Percentiles rank a stretch among this genome's conserved stretches.
These are phyloP conservation scores for Scedosporium boydii DNA, from an alignment of 2,329 filamentous ascomycete genomes.

Conservation along the genomic window DNA sequence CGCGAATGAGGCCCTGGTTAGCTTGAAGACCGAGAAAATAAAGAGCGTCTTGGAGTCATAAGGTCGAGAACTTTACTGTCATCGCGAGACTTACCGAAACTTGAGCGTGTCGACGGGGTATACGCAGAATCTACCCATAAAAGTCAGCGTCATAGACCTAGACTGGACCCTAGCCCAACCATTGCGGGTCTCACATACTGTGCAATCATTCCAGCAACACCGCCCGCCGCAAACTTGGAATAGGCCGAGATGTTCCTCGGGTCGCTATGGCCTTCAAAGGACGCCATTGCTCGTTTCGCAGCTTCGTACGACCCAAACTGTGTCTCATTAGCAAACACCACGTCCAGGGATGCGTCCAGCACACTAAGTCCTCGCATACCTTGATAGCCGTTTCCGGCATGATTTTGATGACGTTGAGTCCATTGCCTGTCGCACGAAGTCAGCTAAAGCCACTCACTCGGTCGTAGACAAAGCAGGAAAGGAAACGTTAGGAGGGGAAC, in stretches of 20 bases:
- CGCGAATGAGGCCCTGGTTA: slow-evolving; percentile 22
- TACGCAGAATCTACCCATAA: slow-evolving; percentile 60
- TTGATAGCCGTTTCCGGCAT: slow-evolving; percentile 99
- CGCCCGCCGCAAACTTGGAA: slow-evolving; percentile 86
- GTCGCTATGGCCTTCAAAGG: slow-evolving; percentile 80
- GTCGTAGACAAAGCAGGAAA: neutral
- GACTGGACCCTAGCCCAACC: neutral
- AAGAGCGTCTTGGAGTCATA: neutral
- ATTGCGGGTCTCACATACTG: slow-evolving; percentile 48
- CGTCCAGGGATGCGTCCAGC: neutral
- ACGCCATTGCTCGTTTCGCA: slow-evolving; percentile 77
- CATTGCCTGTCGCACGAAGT: slow-evolving; percentile 58
- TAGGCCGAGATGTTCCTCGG: slow-evolving; percentile 67
- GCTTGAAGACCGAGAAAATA: slow-evolving; percentile 11
- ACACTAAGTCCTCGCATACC: slow-evolving; percentile 18
- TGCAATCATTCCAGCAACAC: slow-evolving; percentile 85
- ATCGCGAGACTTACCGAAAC: slow-evolving; percentile 34
- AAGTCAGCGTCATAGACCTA: slow-evolving; percentile 13
- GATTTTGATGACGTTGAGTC: slow-evolving; percentile 92
- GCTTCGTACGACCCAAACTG: slow-evolving; percentile 92
- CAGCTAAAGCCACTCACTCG: slow-evolving; percentile 6
- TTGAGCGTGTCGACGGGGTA: slow-evolving; percentile 86
- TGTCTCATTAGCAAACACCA: neutral
- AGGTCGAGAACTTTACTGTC: neutral
- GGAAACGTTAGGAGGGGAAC: neutral